Evolutionary conservation across 345 rosid genomes (phyloP).

Genomic region (Aurinia saxatilis): DNA sequence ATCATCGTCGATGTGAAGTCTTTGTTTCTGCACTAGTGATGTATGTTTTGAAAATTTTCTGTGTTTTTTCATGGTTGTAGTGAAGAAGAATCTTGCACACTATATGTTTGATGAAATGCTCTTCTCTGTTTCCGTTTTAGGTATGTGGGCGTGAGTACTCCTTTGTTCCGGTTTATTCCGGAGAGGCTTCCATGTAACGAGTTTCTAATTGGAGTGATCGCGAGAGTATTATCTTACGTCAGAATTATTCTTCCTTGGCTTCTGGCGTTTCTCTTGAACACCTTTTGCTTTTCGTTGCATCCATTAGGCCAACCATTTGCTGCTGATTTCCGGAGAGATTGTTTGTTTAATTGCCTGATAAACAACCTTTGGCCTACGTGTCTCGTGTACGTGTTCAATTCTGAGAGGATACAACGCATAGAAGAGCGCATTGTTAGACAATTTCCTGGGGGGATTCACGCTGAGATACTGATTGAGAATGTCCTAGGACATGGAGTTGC

Average conservation of each 20-base stretch:
- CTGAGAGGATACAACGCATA: neutral
- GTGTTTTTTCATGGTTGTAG: too few species aligned
- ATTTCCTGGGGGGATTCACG: neutral
- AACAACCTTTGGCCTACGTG: too few species aligned
- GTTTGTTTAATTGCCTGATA: neutral
- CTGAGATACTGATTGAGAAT: neutral
- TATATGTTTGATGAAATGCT: neutral
- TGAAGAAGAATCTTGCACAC: too few species aligned
- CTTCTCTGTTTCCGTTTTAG: constrained; percentile 1
- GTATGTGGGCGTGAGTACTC: constrained; percentile 14
- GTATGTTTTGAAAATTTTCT: too few species aligned
- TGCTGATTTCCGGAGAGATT: neutral
- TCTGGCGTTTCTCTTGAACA: constrained; percentile 6
- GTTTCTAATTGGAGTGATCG: neutral
- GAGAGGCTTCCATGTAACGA: constrained; percentile 15
- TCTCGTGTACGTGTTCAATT: too few species aligned
- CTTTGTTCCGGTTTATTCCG: constrained; percentile 1
- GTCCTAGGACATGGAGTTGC: neutral
- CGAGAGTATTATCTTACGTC: neutral
- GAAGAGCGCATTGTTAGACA: neutral
- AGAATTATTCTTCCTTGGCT: neutral
- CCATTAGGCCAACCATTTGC: neutral
- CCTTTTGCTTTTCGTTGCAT: too few species aligned
- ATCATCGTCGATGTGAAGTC: too few species aligned
- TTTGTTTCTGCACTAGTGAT: too few species aligned